Conservation (phyloP, 345 rosid genomes). For the Eucalyptus melliodora region DNA sequence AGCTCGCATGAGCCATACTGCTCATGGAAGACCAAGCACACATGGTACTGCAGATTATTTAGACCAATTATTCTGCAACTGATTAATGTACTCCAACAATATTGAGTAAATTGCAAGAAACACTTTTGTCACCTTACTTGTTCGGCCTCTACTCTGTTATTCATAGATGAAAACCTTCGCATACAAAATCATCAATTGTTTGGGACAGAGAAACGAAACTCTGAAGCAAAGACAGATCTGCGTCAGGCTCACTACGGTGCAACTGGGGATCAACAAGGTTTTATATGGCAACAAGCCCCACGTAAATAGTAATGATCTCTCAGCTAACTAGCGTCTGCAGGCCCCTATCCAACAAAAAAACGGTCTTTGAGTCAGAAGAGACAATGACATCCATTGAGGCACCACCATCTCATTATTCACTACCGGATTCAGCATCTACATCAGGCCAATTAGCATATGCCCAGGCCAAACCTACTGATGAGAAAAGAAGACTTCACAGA, state of each 20-base stretch:
- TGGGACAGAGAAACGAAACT: not conserved
- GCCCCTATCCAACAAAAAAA: not conserved
- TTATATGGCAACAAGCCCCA: not conserved
- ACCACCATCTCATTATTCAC: not conserved
- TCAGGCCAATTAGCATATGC: not conserved
- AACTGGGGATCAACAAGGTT: not conserved
- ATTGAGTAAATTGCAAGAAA: not conserved
- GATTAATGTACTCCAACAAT: not conserved
- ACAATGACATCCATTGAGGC: not conserved
- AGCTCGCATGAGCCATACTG: not conserved
- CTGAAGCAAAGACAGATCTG: not conserved
- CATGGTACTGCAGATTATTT: not conserved
- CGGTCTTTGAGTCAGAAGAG: not conserved
- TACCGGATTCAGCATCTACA: not conserved
- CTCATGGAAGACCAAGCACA: not conserved
- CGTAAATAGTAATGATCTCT: not conserved
- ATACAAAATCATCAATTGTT: not conserved
- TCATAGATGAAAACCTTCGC: not conserved
- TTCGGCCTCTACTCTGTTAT: not conserved
- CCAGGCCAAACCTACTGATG: not conserved
- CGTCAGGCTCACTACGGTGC: not conserved
- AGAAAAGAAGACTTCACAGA: not conserved
- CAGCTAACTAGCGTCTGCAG: not conserved
- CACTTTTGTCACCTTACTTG: not conserved
- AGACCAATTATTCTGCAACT: not conserved